Evolutionary conservation across 257 asterid genomes (phyloP).

Genomic region (Ophiorrhiza pumila): DNA sequence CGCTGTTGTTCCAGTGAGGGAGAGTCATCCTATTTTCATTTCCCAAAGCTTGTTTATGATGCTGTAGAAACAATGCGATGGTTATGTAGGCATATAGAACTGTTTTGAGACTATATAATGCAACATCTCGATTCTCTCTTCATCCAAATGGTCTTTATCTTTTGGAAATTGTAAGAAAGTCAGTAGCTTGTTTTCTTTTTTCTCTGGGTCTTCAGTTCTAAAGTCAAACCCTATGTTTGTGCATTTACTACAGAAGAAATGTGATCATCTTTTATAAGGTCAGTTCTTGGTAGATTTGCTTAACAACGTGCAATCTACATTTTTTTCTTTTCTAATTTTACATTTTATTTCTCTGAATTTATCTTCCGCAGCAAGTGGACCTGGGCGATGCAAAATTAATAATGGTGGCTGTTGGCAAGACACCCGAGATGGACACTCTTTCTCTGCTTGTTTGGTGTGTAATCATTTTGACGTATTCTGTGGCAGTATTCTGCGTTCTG

Average conservation of each 20-base stretch:
- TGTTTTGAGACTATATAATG: neutral
- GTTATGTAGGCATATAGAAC: neutral
- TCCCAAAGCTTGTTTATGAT: neutral
- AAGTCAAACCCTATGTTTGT: neutral
- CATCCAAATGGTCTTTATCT: neutral
- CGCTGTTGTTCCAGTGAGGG: neutral
- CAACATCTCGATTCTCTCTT: neutral
- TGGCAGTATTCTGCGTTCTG: conserved; percentile 6
- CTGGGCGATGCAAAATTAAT: conserved; percentile 72
- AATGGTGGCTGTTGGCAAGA: conserved; percentile 97
- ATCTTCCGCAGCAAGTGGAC: conserved; percentile 46
- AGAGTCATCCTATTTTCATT: neutral
- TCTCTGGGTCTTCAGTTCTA: neutral
- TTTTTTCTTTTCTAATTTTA: conserved; percentile 1
- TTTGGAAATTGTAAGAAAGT: neutral
- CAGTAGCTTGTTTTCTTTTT: neutral
- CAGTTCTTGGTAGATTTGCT: neutral
- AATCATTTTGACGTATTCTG: conserved; percentile 11
- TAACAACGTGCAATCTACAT: neutral
- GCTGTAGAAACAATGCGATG: neutral
- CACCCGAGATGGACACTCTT: conserved; percentile 47
- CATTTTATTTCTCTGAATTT: conserved; percentile 5
- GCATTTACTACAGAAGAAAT: neutral
- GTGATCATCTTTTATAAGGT: neutral
- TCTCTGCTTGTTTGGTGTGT: conserved; percentile 88